Evolutionary conservation across 2,329 filamentous ascomycete species (phyloP).

Genomic region (Didymella pomorum): DNA sequence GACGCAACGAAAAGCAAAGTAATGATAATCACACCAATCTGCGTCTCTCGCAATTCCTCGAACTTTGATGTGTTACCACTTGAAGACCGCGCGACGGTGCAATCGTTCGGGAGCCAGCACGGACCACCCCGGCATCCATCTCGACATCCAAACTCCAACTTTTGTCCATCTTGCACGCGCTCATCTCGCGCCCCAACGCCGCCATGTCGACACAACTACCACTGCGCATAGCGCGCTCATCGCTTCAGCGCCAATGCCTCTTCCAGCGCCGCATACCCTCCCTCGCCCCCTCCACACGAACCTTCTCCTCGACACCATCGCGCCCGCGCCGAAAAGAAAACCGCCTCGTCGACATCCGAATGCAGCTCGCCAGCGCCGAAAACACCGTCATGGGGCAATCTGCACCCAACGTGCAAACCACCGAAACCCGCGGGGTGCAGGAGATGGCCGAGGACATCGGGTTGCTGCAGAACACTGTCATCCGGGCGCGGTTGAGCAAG

Average conservation of each 20-base stretch:
- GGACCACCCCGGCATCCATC: conserved; percentile 3
- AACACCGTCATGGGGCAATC: conserved; percentile 9
- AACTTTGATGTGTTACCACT: neutral
- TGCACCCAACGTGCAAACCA: conserved; percentile 20
- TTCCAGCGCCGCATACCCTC: conserved; percentile 25
- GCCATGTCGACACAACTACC: conserved; percentile 42
- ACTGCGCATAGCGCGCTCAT: conserved; percentile 32
- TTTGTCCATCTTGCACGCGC: conserved; percentile 14
- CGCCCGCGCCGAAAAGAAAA: conserved; percentile 19
- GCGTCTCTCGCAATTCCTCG: neutral
- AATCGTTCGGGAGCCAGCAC: neutral
- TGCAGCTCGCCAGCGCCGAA: conserved; percentile 21
- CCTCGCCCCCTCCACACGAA: conserved; percentile 25
- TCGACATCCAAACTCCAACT: conserved; percentile 8
- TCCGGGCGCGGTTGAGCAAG: conserved; percentile 28
- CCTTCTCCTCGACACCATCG: conserved; percentile 37
- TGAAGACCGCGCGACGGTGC: neutral
- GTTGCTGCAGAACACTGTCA: conserved; percentile 32
- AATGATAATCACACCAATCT: conserved; percentile 6
- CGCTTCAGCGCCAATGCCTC: conserved; percentile 41
- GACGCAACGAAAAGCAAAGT: conserved; percentile 6
- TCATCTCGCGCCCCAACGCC: conserved; percentile 17
- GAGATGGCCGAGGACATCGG: conserved; percentile 35
- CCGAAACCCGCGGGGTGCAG: conserved; percentile 16
- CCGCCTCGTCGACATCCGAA: conserved; percentile 20